phyloP scores from a whole-genome alignment of 495 filamentous ascomycete species.

The Penicillium paradoxum region DNA sequence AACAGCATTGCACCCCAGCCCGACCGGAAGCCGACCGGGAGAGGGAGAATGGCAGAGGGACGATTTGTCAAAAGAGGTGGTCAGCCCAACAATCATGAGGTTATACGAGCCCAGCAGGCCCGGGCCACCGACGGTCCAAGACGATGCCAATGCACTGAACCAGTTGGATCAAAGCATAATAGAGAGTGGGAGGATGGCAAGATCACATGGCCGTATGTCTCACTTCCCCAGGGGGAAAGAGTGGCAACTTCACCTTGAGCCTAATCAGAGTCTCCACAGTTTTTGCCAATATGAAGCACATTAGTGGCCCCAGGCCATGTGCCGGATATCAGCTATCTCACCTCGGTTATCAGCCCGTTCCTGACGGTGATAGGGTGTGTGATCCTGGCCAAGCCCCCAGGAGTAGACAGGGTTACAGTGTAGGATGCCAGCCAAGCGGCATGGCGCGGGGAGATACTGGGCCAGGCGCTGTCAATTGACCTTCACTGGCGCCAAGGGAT shows the following conservation, averaged over 20 bases:
- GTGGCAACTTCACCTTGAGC: neutral
- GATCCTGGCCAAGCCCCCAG: neutral
- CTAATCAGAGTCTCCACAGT: neutral
- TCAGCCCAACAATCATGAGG: neutral
- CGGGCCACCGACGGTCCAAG: constrained; percentile 4
- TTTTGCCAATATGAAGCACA: neutral
- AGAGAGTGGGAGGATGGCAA: neutral
- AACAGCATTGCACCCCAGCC: too few relatives aligned
- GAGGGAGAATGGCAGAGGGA: neutral
- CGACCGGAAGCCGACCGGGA: too few relatives aligned
- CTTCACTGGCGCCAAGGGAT: neutral
- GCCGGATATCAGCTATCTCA: neutral
- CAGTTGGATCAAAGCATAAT: neutral
- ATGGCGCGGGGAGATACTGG: constrained; percentile 3
- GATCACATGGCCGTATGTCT: constrained; percentile 1
- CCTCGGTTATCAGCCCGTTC: constrained; percentile 1
- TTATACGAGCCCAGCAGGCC: neutral
- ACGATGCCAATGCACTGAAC: neutral
- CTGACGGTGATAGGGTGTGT: neutral
- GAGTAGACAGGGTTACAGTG: constrained; percentile 5
- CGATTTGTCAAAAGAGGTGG: neutral
- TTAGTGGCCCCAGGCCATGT: neutral
- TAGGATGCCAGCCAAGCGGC: constrained; percentile 3
- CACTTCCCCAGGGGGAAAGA: neutral
- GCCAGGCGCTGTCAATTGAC: neutral